A percentile compares a stretch with the other conserved stretches of the same genome.
phyloP scores from a whole-genome alignment of 2,329 filamentous ascomycete genomes.

The Teratosphaeria destructans region DNA sequence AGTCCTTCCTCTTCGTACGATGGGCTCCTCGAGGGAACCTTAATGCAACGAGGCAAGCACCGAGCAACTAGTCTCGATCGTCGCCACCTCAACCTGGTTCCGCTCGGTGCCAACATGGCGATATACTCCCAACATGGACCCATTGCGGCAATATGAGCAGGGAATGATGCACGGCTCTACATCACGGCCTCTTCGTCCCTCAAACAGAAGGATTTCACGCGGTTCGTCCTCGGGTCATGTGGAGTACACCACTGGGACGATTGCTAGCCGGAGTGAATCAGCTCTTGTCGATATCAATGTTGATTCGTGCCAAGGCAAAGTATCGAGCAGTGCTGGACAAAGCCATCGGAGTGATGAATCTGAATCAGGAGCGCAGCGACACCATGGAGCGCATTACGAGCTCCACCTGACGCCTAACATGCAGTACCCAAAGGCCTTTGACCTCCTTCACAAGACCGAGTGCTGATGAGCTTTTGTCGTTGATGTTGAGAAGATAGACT shows the following conservation, averaged over 20 bases:
- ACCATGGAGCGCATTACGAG: neutral
- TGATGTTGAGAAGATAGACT: neutral
- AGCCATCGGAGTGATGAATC: neutral
- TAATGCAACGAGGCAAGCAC: neutral
- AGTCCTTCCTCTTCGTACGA: neutral
- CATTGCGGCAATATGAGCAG: neutral
- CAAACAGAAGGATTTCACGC: neutral
- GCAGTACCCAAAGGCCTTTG: neutral
- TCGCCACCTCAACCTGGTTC: neutral
- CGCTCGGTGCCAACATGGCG: neutral
- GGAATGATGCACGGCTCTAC: neutral
- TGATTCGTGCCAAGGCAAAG: neutral
- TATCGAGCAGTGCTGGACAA: neutral
- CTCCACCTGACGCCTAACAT: neutral
- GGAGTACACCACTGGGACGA: neutral
- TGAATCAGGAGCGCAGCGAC: neutral
- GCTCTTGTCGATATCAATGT: neutral
- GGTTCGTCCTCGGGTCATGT: neutral
- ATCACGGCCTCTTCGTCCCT: neutral
- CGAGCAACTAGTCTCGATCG: neutral
- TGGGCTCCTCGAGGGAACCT: neutral
- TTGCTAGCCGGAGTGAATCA: neutral
- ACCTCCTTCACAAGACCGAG: neutral
- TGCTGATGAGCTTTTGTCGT: neutral
- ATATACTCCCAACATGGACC: neutral